Conservation (phyloP, 148 eudicot species). For the Rheum nobile region DNA sequence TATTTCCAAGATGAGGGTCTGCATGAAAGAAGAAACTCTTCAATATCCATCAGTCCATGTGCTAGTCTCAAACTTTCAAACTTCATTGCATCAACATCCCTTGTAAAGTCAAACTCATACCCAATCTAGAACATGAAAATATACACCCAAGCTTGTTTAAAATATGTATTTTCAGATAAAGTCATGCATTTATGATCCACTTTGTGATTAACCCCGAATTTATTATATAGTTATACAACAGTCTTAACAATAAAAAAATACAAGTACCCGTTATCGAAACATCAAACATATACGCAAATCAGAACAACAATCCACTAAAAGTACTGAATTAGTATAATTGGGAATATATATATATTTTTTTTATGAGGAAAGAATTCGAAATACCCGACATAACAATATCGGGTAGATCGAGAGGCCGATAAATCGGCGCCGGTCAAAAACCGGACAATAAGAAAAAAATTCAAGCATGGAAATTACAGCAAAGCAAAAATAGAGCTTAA, state of each 20-base stretch:
- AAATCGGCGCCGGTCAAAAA: too few relatives aligned
- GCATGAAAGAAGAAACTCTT: constrained; percentile 98
- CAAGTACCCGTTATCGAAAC: too few relatives aligned
- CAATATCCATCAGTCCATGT: constrained; percentile 96
- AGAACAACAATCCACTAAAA: too few relatives aligned
- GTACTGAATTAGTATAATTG: too few relatives aligned
- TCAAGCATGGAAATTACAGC: too few relatives aligned
- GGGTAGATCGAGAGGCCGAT: too few relatives aligned
- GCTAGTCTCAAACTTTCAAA: constrained; percentile 77
- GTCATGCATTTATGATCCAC: not conserved
- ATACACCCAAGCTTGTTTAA: not conserved
- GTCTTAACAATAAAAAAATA: not conserved
- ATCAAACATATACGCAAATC: too few relatives aligned
- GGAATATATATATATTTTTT: too few relatives aligned
- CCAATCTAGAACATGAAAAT: constrained; percentile 48
- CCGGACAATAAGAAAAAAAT: too few relatives aligned
- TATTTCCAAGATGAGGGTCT: constrained; percentile 99
- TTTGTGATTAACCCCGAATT: not conserved
- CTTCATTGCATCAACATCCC: constrained; percentile 90
- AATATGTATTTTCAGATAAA: not conserved
- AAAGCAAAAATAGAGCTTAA: too few relatives aligned
- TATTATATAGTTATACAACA: not conserved
- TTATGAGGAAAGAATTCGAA: too few relatives aligned
- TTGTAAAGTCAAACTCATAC: constrained; percentile 68
- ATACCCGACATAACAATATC: too few relatives aligned